These are phyloP conservation scores for Lentinus brumalis DNA, from an alignment of 768 basidiomycete species.

Conservation along the genomic window DNA sequence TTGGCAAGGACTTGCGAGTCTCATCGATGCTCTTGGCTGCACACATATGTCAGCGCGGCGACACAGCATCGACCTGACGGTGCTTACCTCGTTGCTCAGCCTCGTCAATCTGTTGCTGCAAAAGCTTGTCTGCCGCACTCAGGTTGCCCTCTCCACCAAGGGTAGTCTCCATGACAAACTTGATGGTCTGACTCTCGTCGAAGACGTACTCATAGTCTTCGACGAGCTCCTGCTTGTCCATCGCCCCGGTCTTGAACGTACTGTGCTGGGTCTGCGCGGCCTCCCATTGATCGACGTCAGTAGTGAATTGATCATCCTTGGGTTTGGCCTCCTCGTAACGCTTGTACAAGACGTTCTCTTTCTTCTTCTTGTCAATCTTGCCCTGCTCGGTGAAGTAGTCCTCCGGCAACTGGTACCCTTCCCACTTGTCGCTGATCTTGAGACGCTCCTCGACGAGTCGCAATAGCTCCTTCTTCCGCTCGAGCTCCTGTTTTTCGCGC, in stretches of 20 bases:
- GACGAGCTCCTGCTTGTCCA: constrained; percentile 82
- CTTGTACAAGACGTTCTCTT: constrained; percentile 87
- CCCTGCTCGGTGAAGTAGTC: constrained; percentile 99
- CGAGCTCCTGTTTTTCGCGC: constrained; percentile 77
- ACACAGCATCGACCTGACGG: constrained; percentile 1
- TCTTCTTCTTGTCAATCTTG: constrained; percentile 96
- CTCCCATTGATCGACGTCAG: constrained; percentile 98
- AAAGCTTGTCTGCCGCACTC: constrained; percentile 81
- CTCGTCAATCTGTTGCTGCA: constrained; percentile 88
- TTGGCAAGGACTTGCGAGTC: constrained; percentile 90
- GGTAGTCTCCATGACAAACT: constrained; percentile 85
- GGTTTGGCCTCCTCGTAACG: constrained; percentile 94
- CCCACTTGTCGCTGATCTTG: constrained; percentile 92
- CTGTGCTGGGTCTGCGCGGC: constrained; percentile 87
- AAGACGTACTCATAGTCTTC: constrained; percentile 98
- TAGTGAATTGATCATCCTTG: constrained; percentile 92
- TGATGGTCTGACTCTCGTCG: constrained; percentile 95
- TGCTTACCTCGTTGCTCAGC: constrained; percentile 83
- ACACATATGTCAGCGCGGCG: not conserved
- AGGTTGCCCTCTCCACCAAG: constrained; percentile 68
- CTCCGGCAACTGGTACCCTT: constrained; percentile 95
- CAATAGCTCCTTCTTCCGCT: constrained; percentile 89
- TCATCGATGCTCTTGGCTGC: constrained; percentile 89
- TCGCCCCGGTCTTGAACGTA: constrained; percentile 86
- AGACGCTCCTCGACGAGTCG: constrained; percentile 91